Base-by-base conservation (phyloP, 805 yeast species). In the Spathaspora sp. region DNA sequence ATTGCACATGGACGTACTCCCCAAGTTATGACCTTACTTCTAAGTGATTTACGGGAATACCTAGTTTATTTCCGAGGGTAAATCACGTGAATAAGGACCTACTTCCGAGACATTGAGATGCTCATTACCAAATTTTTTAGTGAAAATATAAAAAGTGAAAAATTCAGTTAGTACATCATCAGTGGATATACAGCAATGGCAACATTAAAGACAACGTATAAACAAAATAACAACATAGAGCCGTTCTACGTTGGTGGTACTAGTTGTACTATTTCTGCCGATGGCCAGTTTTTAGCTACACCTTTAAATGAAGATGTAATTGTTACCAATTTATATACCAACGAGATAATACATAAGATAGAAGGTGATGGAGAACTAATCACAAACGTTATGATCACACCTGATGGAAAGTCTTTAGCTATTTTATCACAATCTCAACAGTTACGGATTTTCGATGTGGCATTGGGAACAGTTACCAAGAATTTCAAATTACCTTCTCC, bases 191-290 rank as follows among this genome's bases (percentile, higher is more conserved):
- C 31, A 8, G 38, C 5, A 5, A 62, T 64, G 67, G 63, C 60
- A 17, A 44, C 46, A 16, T 51, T 74, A 32, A 73, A 68, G 52
- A 72, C 78, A 4, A 69, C 79, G 18, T 80, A 74, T 57, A 69
- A 66, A 50, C 40, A 35, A n/a, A 70, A 76, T 55, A 60, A 59
- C 10, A 79, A 81, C 50, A 76, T 93, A 42, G 84, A 82, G 49
- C 98, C 99, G 14, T 85, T 92, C 59, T 94, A 89, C 65, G 81
- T 89, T 14, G 97, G 97, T 26, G 89, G 94, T 5, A 81, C 94
- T 2, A 75, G 85, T 28, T 94, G 90, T 1, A 74, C 89, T 0
- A 64, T 89, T 10, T 81, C 91, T 2, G 69, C 67, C 12, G 86
- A 83, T 57, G 89, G 86, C 56, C 60, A 73, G 3, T 60, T 86